Percentiles rank a stretch among this genome's conserved stretches.
phyloP scores from a whole-genome alignment of 768 basidiomycete genomes.

The Solioccasus polychromus region DNA sequence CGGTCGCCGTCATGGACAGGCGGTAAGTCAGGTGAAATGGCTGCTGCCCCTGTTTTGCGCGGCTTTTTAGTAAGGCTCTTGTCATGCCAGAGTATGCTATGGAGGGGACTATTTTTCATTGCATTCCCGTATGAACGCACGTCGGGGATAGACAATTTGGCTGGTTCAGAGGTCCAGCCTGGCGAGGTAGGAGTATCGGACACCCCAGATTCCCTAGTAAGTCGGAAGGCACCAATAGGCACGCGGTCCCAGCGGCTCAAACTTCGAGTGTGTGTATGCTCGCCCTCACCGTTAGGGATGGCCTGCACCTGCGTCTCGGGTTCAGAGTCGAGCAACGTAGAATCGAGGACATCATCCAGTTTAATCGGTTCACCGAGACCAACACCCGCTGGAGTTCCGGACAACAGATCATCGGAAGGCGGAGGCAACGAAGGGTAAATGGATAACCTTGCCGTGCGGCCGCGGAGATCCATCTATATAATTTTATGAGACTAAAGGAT shows the following conservation, averaged over 20 bases:
- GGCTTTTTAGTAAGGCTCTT: slow-evolving; percentile 20
- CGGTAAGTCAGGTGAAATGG: slow-evolving; percentile 51
- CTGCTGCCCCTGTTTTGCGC: slow-evolving; percentile 32
- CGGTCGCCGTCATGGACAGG: slow-evolving; percentile 55
- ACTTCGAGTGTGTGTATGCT: slow-evolving; percentile 43
- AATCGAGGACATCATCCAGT: slow-evolving; percentile 75
- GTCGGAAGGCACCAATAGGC: slow-evolving; percentile 70
- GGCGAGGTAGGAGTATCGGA: slow-evolving; percentile 31
- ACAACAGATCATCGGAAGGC: slow-evolving; percentile 35
- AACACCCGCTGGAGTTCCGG: slow-evolving; percentile 35
- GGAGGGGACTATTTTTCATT: slow-evolving; percentile 55
- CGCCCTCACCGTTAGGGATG: slow-evolving; percentile 34
- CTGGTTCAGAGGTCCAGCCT: slow-evolving; percentile 28
- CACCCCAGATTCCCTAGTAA: slow-evolving; percentile 42
- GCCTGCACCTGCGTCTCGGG: slow-evolving; percentile 34
- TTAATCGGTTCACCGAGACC: slow-evolving; percentile 48
- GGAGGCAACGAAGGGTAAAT: slow-evolving; percentile 31
- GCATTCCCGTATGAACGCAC: slow-evolving; percentile 35
- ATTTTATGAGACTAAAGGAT: slow-evolving; percentile 6
- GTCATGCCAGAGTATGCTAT: slow-evolving; percentile 52
- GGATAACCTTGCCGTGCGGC: slow-evolving; percentile 34
- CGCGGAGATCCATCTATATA: slow-evolving; percentile 28
- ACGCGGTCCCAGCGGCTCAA: slow-evolving; percentile 73
- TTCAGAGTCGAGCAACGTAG: slow-evolving; percentile 65
- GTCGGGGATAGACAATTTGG: slow-evolving; percentile 18